Percentiles rank a stretch among this genome's conserved stretches.
These are phyloP conservation scores for Pleurozium schreberi DNA, from an alignment of 225 moss, liverwort and hornwort genomes.

Conservation along the genomic window DNA sequence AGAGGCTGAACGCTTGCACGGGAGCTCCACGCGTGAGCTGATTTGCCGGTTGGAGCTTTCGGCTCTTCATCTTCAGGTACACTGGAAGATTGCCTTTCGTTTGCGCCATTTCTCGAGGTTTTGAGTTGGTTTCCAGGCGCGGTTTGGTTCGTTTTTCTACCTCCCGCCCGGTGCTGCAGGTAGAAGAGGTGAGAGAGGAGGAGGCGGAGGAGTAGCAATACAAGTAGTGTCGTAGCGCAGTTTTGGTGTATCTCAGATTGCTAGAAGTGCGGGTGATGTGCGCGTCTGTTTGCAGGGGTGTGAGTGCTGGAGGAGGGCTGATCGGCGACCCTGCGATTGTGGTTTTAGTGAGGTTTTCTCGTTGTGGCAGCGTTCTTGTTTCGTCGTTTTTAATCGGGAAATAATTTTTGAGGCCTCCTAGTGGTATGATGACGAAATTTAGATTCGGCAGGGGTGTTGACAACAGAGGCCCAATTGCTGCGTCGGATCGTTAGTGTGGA, in stretches of 20 bases:
- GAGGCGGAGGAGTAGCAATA: background rate
- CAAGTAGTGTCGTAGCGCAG: background rate
- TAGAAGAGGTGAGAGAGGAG: background rate
- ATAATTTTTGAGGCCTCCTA: background rate
- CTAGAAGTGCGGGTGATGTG: background rate
- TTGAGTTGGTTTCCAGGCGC: background rate
- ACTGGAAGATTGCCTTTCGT: background rate
- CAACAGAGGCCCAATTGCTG: background rate
- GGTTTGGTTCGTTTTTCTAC: background rate
- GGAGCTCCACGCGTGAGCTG: background rate
- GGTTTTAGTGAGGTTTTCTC: background rate
- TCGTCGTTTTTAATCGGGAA: background rate
- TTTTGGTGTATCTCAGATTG: background rate
- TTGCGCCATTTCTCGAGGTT: background rate
- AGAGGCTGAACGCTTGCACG: background rate
- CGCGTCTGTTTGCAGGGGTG: background rate
- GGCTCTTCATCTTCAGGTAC: background rate
- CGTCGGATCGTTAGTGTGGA: background rate
- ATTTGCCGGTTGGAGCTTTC: background rate
- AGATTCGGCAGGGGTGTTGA: background rate
- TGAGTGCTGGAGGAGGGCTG: background rate
- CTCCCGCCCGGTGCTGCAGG: background rate
- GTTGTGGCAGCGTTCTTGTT: background rate
- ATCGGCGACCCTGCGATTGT: background rate
- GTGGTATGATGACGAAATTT: background rate